phyloP scores from a whole-genome alignment of 192 early-diverging fungal species.

The Coemansia sp. region DNA sequence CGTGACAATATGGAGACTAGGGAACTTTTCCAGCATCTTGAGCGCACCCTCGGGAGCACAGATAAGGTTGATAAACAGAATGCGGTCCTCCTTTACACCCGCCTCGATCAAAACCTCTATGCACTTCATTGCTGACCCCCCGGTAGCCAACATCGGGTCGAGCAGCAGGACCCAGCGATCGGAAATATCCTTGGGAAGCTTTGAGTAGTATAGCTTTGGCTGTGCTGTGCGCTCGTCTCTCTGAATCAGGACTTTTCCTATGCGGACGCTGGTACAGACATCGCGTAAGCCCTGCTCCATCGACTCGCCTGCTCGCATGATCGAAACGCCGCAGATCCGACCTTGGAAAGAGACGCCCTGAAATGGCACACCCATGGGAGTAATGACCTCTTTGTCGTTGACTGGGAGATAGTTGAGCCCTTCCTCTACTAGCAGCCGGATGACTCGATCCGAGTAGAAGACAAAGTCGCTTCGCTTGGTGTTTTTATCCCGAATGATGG shows the following conservation, averaged over 20 bases:
- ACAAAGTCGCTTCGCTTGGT: conserved; percentile 90
- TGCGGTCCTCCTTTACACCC: conserved; percentile 81
- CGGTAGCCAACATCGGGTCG: conserved; percentile 97
- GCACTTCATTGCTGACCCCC: conserved; percentile 91
- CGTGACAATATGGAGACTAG: conserved; percentile 84
- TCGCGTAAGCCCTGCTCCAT: conserved; percentile 84
- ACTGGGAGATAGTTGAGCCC: conserved; percentile 91
- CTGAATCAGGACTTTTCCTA: conserved; percentile 96
- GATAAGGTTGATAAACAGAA: conserved; percentile 91
- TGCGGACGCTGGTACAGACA: conserved; percentile 84
- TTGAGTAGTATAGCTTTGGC: conserved; percentile 91
- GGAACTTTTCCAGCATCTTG: conserved; percentile 69
- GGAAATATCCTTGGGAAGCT: conserved; percentile 86
- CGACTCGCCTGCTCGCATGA: conserved; percentile 97
- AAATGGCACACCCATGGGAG: conserved; percentile 75
- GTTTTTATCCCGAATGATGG: conserved; percentile 80
- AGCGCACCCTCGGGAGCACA: conserved; percentile 82
- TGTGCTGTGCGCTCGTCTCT: conserved; percentile 90
- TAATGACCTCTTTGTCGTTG: conserved; percentile 73
- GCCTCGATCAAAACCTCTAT: conserved; percentile 84
- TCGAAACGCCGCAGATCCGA: conserved; percentile 91
- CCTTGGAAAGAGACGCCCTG: conserved; percentile 79
- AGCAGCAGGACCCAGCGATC: conserved; percentile 82
- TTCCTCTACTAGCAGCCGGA: conserved; percentile 90
- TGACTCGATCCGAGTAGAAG: conserved; percentile 87